These are phyloP conservation scores for Suhomyces faveliae DNA, from an alignment of 805 yeast species.

Conservation along the genomic window DNA sequence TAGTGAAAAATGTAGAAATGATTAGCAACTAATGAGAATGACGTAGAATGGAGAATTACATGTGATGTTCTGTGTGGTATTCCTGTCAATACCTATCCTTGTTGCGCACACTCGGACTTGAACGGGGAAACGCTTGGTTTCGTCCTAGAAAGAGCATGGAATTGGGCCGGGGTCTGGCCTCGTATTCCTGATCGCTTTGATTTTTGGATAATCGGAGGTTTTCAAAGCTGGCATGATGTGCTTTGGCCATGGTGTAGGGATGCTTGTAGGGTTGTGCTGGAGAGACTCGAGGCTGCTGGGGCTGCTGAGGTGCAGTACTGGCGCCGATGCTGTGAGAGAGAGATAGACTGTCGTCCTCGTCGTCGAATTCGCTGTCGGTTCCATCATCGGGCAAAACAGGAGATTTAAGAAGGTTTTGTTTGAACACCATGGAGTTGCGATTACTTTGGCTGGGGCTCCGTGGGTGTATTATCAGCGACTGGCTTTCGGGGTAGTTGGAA, in stretches of 20 bases:
- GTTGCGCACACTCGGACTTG: not conserved
- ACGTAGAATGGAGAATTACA: too few species aligned
- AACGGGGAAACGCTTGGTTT: not conserved
- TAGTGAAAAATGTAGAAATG: too few species aligned
- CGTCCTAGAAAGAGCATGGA: constrained; percentile 6
- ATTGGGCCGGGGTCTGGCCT: constrained; percentile 2
- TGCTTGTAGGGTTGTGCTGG: not conserved
- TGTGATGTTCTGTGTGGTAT: too few species aligned
- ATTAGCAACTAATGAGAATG: too few species aligned
- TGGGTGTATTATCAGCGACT: too few species aligned
- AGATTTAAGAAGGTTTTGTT: constrained; percentile 4
- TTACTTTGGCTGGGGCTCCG: too few species aligned
- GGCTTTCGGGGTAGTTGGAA: too few species aligned
- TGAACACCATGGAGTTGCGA: constrained; percentile 8
- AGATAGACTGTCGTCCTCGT: constrained; percentile 7
- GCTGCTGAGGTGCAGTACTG: not conserved
- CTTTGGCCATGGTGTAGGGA: not conserved
- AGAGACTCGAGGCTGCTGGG: not conserved
- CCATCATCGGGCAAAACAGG: constrained; percentile 6
- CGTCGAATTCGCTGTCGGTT: constrained; percentile 13
- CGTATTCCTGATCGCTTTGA: not conserved
- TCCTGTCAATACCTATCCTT: too few species aligned
- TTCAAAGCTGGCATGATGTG: not conserved
- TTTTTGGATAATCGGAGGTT: not conserved
- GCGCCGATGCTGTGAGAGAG: not conserved